These are phyloP conservation scores for Pouteria campechiana DNA, from an alignment of 179 eudicot genomes.

Conservation along the genomic window DNA sequence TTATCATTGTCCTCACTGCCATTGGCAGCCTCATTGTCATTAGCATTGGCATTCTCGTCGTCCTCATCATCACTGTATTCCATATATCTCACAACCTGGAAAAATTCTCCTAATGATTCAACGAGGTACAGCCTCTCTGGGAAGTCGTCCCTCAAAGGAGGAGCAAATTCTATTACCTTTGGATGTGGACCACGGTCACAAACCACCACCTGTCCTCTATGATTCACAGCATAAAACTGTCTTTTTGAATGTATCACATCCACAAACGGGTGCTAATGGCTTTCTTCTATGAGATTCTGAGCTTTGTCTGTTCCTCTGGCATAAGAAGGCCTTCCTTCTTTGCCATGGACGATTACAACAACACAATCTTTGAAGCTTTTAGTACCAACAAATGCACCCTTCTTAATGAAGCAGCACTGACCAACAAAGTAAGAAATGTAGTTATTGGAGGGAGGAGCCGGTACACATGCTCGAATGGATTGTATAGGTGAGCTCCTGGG, in stretches of 20 bases:
- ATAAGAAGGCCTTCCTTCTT: constrained; percentile 36
- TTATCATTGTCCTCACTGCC: constrained; percentile 6
- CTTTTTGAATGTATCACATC: constrained; percentile 43
- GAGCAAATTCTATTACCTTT: no score
- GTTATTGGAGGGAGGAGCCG: constrained; percentile 46
- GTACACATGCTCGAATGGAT: constrained; percentile 24
- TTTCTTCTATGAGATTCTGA: constrained; percentile 34
- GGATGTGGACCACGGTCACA: no score
- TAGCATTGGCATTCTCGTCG: no score
- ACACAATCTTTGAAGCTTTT: constrained; percentile 9
- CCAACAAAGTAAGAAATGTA: constrained; percentile 27
- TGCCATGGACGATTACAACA: constrained; percentile 31
- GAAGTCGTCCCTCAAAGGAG: no score
- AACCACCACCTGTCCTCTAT: constrained; percentile 17
- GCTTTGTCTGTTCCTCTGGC: constrained; percentile 24
- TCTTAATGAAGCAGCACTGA: constrained; percentile 34
- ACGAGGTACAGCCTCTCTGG: constrained; percentile 55
- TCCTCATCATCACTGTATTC: no score
- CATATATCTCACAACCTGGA: constrained; percentile 33
- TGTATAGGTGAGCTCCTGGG: constrained; percentile 22
- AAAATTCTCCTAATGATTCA: constrained; percentile 15
- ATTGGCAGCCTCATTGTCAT: no score
- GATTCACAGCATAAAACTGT: constrained; percentile 41
- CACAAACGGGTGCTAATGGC: constrained; percentile 25
- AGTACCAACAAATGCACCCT: constrained; percentile 30